These are phyloP conservation scores for Powellomyces hirtus DNA, from an alignment of 192 early-diverging fungal genomes.

Conservation along the genomic window DNA sequence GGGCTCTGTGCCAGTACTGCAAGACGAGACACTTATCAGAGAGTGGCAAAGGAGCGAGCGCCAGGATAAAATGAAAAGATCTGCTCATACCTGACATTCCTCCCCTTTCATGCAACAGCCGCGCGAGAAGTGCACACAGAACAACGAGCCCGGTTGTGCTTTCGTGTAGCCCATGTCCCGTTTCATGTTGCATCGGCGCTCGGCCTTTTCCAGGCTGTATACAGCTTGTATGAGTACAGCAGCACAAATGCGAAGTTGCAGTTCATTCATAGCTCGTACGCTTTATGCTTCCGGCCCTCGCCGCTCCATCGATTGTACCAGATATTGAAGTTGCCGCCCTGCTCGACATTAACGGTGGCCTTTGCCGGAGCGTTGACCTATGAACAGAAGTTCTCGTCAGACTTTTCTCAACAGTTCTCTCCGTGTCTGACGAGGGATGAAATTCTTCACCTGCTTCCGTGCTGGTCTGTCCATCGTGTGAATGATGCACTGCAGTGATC, in stretches of 20 bases:
- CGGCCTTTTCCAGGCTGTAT: slow-evolving; percentile 52
- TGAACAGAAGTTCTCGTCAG: background rate
- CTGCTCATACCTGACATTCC: background rate
- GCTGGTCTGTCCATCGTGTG: slow-evolving; percentile 36
- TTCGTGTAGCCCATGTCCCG: slow-evolving; percentile 71
- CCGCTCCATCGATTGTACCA: slow-evolving; percentile 66
- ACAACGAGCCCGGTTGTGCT: slow-evolving; percentile 58
- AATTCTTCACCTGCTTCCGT: slow-evolving; percentile 26
- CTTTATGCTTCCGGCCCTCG: slow-evolving; percentile 35
- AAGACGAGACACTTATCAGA: too few relatives aligned
- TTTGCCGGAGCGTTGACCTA: slow-evolving; percentile 2
- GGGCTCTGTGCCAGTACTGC: slow-evolving; percentile 56
- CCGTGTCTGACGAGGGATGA: too few relatives aligned
- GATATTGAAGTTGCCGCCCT: slow-evolving; percentile 60
- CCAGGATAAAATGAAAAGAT: too few relatives aligned
- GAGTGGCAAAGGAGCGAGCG: too few relatives aligned
- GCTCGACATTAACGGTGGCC: slow-evolving; percentile 36
- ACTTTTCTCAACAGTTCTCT: background rate
- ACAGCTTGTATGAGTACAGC: background rate
- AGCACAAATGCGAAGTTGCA: background rate
- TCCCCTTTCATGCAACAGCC: slow-evolving; percentile 56
- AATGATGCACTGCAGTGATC: too few relatives aligned
- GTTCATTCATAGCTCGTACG: slow-evolving; percentile 10
- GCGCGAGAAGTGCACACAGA: slow-evolving; percentile 82
- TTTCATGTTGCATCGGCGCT: slow-evolving; percentile 58